Base-by-base conservation (phyloP, 169 alveolate species). In the Plasmodium reichenowi region DNA sequence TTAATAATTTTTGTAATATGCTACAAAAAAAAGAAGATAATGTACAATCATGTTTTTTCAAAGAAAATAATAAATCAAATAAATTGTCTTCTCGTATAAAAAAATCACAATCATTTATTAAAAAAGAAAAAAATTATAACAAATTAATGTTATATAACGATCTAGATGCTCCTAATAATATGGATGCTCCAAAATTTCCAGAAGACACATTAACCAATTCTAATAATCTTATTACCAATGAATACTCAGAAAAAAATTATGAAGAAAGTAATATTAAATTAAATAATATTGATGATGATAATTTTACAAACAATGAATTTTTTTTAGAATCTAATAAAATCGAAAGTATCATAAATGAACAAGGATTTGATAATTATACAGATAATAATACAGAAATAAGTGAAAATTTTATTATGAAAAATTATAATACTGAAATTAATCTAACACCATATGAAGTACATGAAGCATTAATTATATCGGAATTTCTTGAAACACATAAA, bases 401-500 rank as follows among this genome's bases (percentile, higher is more conserved):
- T 70, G 91, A 83, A 58, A 58, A 86, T 70, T 59, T 29, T 71
- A 86, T 86, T 22, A 71, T 86, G 75, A 86, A 86, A 38, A 70
- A 86, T 86, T 71, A 86, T 74, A 72, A 72, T 9, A 72, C 74
- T n/a, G 87, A 86, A 45, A 70, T 86, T 32, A 54, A 86, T 71
- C 72, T 86, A 86, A 86, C 92, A 4, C 92, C 92, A 20, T 72
- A 71, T 24, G 92, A 86, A 71, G 62, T 86, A 8, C 87, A 86
- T 73, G 92, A 86, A 86, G 92, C 88, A n/a, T 8, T 86, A 64
- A 56, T 86, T 3, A 86, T 86, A n/a, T 72, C 72, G 0, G 87
- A 86, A 71, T 86, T 86, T 72, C 75, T 86, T 12, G 92, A 86
- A 86, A 47, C 75, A 6, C 72, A 86, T 52, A 86, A 86, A 86